Evolutionary conservation across 495 filamentous ascomycete species (phyloP), one percentile per base, ranked within the genome.

Genomic region (Gamarada debralockiae): DNA sequence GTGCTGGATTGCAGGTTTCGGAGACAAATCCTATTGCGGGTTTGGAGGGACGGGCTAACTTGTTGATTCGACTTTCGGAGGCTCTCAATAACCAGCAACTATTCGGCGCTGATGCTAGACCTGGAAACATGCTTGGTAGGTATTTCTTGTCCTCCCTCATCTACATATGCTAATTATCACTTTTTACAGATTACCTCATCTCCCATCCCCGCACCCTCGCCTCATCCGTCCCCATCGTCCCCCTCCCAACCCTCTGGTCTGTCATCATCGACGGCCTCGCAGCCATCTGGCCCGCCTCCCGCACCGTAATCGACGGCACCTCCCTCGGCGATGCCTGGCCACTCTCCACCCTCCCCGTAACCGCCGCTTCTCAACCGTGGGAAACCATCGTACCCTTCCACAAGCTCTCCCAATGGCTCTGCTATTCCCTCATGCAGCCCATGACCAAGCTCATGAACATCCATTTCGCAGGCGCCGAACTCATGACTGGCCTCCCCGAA

Each of bases 241-340:
- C 86, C 6, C 77, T 98, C n/a, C 91, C 93, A 3, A 95, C 90
- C 0, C 74, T 98, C 1, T 98, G 93, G 93, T 77, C 79, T 44
- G 82, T 90, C 12, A 76, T 98, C 0, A 95, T 95, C 81, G 84
- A 92, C 54, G 90, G 93, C 1, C 78, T 98, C 2, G 77, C 83
- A 7, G 76, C 84, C 0, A 91, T 97, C 66, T 98, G 93, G 93
- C 95, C 95, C 0, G 67, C 84, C 0, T 91, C 90, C 0, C 80
- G 95, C 37, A 96, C 92, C 4, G 83, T 87, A 56, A 86, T 98
- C 57, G 89, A 96, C 63, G 90, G 90, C 4, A 76, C 92, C 25
- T 83, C 90, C 0, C 84, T 98, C 44, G 93, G 93, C 38, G 93
- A 98, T 64, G 93, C 95, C 23, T 98, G 93, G 93, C 86, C 83